Percentiles rank a stretch among this genome's conserved stretches.
Evolutionary conservation across 2,329 filamentous ascomycete genomes (phyloP).

Genomic region (Aspergillus hortae): DNA sequence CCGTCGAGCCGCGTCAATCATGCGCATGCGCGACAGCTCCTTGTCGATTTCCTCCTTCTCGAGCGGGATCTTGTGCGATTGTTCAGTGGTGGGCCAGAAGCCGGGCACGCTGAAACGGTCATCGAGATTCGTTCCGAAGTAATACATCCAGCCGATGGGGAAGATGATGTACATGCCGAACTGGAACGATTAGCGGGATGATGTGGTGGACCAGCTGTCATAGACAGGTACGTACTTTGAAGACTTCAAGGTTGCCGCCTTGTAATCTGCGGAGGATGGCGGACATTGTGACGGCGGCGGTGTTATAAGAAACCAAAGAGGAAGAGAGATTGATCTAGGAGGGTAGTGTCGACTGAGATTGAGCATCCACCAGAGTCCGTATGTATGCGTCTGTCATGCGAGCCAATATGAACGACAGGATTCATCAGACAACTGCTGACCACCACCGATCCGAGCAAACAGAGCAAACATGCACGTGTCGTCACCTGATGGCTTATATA

Average conservation of each 20-base stretch:
- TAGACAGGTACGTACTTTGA: constrained; percentile 65
- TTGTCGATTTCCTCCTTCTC: constrained; percentile 63
- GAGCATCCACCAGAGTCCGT: too few species aligned
- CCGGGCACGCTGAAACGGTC: constrained; percentile 80
- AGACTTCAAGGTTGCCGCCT: constrained; percentile 87
- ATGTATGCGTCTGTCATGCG: neutral
- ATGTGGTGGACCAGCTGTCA: neutral
- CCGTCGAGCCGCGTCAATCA: constrained; percentile 49
- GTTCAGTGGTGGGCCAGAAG: constrained; percentile 79
- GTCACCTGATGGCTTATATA: constrained; percentile 12
- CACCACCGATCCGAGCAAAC: constrained; percentile 10
- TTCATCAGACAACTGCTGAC: constrained; percentile 14
- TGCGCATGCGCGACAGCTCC: constrained; percentile 68
- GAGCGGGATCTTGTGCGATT: constrained; percentile 52
- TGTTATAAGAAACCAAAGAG: too few species aligned
- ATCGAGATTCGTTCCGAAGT: constrained; percentile 98
- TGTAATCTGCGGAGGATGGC: constrained; percentile 57
- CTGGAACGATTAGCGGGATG: constrained; percentile 43
- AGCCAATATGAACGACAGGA: neutral
- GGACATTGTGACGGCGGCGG: constrained; percentile 27
- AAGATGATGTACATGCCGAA: constrained; percentile 99
- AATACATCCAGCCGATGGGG: constrained; percentile 99
- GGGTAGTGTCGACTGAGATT: too few species aligned
- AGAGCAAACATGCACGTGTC: constrained; percentile 12
- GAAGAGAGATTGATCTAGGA: too few species aligned